Base-by-base conservation (phyloP, 164 flowering plant species). In the Chimonanthus salicifolius region DNA sequence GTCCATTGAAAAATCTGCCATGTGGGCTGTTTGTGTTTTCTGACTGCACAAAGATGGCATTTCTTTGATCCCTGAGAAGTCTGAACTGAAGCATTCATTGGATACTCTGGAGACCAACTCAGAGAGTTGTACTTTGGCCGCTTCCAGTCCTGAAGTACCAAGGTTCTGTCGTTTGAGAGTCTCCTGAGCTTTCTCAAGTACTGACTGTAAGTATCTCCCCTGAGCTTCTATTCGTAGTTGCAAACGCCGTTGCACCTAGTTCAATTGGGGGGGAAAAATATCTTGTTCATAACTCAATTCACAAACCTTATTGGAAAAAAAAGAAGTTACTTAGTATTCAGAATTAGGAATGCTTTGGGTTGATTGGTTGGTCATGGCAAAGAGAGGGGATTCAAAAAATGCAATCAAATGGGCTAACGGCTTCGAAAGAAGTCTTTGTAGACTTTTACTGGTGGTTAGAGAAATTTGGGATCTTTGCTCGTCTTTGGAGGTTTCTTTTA, bases 141-240 rank as follows among this genome's bases (percentile, higher is more conserved):
- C 90, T 76, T 91, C 97, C 3, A 90, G 80, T 71, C 92, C 94
- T 33, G 74, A 80, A 49, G 88, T 63, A 46, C 97, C 94, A 46
- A 83, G 71, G 67, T 90, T 88, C 69, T 91, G 97, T 78, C 80
- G 83, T 77, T 90, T 97, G 46, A 94, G 89, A 6, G 98, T 90
- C 64, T 94, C 97, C 50, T 94, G 92, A 9, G 98, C 98, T 84
- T 88, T 94, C 82, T 94, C 95, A 73, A 94, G 83, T 71, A 94
- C 95, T 2, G 91, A 49, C 75, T 94, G 98, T 18, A 94, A 83
- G 77, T 94, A 91, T 74, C 91, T 91, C 9, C 97, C 98, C 78
- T 91, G 98, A 46, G 97, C 95, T 74, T 94, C 98, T 67, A 94
- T 94, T 2, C 94, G 87, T 13, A 90, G 92, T 79, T 94, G 58